Base-by-base conservation (phyloP, 768 basidiomycete species). In the Auricularia sp. region DNA sequence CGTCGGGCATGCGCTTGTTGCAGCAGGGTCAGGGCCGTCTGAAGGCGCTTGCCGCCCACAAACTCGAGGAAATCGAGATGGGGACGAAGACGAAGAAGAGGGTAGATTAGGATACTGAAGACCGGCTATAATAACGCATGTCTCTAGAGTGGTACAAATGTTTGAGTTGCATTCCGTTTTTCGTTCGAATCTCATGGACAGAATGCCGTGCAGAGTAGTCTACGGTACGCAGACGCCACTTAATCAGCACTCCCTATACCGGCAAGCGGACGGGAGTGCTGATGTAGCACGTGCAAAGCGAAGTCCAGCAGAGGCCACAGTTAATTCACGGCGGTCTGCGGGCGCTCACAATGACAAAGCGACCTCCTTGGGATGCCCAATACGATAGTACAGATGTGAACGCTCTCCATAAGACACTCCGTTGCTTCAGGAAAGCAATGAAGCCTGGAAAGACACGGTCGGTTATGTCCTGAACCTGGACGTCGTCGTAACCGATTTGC, bases 31-130 rank as follows among this genome's bases (percentile, higher is more conserved):
- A 72, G 68, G 73, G 67, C 73, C 62, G 36, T 70, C 70, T 8
- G 68, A 73, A 37, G 64, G 72, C 24, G 70, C 72, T 37, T 74
- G 71, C 72, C 54, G 62, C 68, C 24, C 74, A 70, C 63, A 78
- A 78, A 67, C 73, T 81, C 64, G 89, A 89, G 68, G 89, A 91
- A 74, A 82, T 92, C 47, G 92, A 94, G 78, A 81, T 93, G 80
- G 92, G 89, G 24, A 79, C 82, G 65, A 92, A 88, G 78, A 92
- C 24, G 47, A 51, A 51, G 47, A 21, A 90, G 77, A 82, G 90
- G 67, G 80, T 87, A 34, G 90, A 92, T 71, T 90, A 76, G 77
- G 66, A 62, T 21, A 59, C 58, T 63, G 56, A 62, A 36, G 62
- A 66, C 64, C 58, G 45, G 47, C 35, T 62, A 61, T 45, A 44